Evolutionary conservation across 805 yeast genomes (phyloP), one percentile per base, ranked within the genome.

Genomic region (Danielozyma ontarioensis): DNA sequence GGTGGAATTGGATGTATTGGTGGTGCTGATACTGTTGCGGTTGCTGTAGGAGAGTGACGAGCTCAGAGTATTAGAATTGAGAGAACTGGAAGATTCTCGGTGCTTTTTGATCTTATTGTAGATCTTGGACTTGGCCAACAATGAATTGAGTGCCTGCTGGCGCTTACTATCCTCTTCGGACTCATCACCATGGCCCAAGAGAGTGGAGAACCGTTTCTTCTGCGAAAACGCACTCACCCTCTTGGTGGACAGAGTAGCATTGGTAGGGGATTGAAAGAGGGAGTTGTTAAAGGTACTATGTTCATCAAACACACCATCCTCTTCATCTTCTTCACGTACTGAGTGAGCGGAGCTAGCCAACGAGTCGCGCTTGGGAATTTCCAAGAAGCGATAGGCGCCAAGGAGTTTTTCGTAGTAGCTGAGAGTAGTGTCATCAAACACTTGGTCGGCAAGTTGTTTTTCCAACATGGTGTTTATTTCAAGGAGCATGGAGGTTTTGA

Each of bases 71-170:
- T 36, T 45, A 3, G 63, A 56, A 18, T 37, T 46, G 29, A 48
- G 31, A 2, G 63, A 56, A n/a, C 54, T 36, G 6, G 54, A 41
- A 54, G 59, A 63, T 28, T 64, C 69, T 4, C 70, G 45, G 33
- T 59, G 51, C 33, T 59, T 62, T 37, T 55, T 63, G 16, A 64
- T 44, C 34, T 57, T 55, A 37, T 56, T 57, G 39, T 64, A 65
- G 25, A 65, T 46, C 37, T 52, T 51, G 3, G 68, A 55, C 35
- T 64, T 65, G 13, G 62, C 44, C 17, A 58, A 44, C 16, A 58
- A 34, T 13, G 44, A 35, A 34, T 51, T 51, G 17, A 51, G 34
- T 2, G 42, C 42, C 31, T 46, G 54, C 28, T 46, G 47, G 23
- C 42, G 46, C 30, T 38, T 41, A 27, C 39, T 29, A 7, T 47